Percentiles rank a stretch among this genome's conserved stretches.
phyloP scores from a whole-genome alignment of 2,329 filamentous ascomycete genomes.

The Lachnellula willkommii region DNA sequence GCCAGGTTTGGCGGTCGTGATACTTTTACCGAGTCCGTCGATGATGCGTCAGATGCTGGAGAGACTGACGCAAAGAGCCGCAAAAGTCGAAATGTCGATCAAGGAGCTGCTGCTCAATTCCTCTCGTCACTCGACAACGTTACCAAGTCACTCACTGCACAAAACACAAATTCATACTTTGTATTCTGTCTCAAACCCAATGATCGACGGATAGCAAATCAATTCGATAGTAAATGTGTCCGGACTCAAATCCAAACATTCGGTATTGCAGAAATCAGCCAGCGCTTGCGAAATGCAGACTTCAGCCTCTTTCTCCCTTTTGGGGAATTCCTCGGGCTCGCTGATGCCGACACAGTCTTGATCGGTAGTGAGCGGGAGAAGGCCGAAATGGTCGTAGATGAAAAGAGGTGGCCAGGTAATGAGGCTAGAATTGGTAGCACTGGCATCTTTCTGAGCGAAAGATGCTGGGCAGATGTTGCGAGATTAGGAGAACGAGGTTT shows the following conservation, averaged over 20 bases:
- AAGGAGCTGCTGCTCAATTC: constrained; percentile 91
- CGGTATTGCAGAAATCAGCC: constrained; percentile 94
- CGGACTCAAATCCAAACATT: constrained; percentile 91
- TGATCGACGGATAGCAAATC: constrained; percentile 92
- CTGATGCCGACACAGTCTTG: constrained; percentile 76
- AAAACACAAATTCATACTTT: constrained; percentile 89
- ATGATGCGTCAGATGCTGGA: constrained; percentile 44
- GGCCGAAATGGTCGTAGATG: constrained; percentile 83
- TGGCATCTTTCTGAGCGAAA: constrained; percentile 90
- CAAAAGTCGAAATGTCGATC: constrained; percentile 50
- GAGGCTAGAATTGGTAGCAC: constrained; percentile 88
- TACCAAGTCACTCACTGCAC: constrained; percentile 74
- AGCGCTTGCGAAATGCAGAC: constrained; percentile 84
- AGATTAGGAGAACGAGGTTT: constrained; percentile 62
- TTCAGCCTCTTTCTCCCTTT: constrained; percentile 96
- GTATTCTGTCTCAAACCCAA: constrained; percentile 97
- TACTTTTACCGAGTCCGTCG: constrained; percentile 31
- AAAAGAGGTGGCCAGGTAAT: constrained; percentile 86
- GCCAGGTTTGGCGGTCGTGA: constrained; percentile 27
- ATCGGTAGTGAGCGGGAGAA: constrained; percentile 92
- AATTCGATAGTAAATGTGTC: constrained; percentile 98
- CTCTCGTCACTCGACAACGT: constrained; percentile 84
- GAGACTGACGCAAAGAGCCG: constrained; percentile 35
- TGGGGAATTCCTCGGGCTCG: constrained; percentile 85
- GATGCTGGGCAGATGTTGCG: constrained; percentile 89